Conservation (phyloP, 768 basidiomycete species). For the Boletus rubescentipes region DNA sequence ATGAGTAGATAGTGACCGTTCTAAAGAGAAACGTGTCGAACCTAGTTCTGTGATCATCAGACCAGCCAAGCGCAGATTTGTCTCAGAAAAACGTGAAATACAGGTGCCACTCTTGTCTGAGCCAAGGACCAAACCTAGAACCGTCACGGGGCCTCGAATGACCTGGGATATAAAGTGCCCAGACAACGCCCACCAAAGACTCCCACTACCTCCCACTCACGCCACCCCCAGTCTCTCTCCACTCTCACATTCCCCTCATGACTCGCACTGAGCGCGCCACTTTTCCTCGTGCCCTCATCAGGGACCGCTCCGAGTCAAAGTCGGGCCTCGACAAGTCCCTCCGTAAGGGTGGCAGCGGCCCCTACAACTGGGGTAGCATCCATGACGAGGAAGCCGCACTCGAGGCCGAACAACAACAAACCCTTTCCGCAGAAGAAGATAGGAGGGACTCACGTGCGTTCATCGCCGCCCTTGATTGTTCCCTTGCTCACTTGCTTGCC, state of each 20-base stretch:
- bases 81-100: background rate
- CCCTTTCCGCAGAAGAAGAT: slow-evolving; percentile 36
- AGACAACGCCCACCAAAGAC: background rate
- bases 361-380: slow-evolving; percentile 84
- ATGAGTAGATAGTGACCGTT: background rate
- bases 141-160: background rate
- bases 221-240: background rate
- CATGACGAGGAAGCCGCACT: slow-evolving; percentile 58
- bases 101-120: background rate
- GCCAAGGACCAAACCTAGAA: background rate
- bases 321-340: slow-evolving; percentile 69
- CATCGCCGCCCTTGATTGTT: background rate
- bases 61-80: background rate
- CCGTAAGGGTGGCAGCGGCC: slow-evolving; percentile 78
- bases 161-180: slow-evolving; percentile 23
- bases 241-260: slow-evolving; percentile 43
- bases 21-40: background rate
- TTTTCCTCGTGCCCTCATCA: slow-evolving; percentile 67
- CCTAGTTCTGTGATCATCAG: background rate
- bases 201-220: background rate
- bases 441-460: slow-evolving; percentile 23
- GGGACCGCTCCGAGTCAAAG: slow-evolving; percentile 79
- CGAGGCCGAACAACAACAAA: slow-evolving; percentile 57
- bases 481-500: slow-evolving; percentile 5
- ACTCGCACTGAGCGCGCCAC: slow-evolving; percentile 77